Base-by-base conservation (phyloP, 352 stramenopile species). In the Phytophthora colocasiae region DNA sequence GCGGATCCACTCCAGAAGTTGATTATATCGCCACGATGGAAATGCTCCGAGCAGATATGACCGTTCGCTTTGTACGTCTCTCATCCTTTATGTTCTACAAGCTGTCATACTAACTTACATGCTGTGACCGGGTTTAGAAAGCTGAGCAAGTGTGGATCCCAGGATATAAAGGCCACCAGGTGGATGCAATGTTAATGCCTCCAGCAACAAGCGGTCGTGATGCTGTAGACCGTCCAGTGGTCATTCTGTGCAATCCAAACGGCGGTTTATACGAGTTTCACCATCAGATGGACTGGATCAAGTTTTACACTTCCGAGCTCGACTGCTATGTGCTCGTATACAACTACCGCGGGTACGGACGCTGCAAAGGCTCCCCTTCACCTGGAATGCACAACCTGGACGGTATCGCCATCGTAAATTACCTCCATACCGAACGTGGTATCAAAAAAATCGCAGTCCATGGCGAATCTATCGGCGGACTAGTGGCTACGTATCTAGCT, bases 271-370 rank as follows among this genome's bases (percentile, higher is more conserved):
- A 96, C 66, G 89, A 96, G 66, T 86, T 95, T 36, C 89, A 96
- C 57, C 89, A 94, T 47, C 89, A 96, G 38, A 95, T 93, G 83
- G 89, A 96, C 52, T 96, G 89, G 89, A 81, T 94, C 67, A 86
- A 90, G 62, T 95, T 96, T 48, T 96, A 96, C 63, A 94, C 83
- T 0, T 53, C 63, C 29, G 82, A 92, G 1, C 51, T 92, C 4
- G 69, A 87, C 32, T 93, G 85, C 47, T 78, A 95, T 50, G 83
- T 96, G 49, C 74, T 95, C 11, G 72, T 96, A 38, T 96, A 87
- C 63, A 96, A 96, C 67, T 96, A 96, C 54, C 87, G 89, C 11
- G 89, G 89, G 9, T 96, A 96, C 62, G 89, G 89, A 14, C 83
- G 87, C 6, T 92, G 83, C 54, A 71, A 75, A 40, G 87, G 87